phyloP scores from a whole-genome alignment of 2,329 filamentous ascomycete genomes.

The Aspergillus fijiensis region DNA sequence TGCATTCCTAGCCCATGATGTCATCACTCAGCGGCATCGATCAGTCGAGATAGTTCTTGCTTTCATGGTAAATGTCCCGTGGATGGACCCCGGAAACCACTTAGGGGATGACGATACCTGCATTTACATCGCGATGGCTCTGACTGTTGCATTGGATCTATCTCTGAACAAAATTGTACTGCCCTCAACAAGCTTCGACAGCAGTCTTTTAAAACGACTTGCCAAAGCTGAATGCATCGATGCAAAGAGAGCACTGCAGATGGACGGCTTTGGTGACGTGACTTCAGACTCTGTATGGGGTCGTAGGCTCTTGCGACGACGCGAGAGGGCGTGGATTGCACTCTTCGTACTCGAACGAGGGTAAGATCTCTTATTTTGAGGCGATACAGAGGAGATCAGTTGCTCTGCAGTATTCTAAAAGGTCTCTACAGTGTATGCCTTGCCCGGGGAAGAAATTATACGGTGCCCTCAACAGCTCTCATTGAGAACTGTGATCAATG shows the following conservation, averaged over 20 bases:
- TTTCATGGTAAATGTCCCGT: conserved; percentile 74
- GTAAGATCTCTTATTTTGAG: conserved; percentile 29
- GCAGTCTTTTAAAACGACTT: conserved; percentile 50
- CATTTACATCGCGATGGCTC: conserved; percentile 67
- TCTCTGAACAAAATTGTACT: conserved; percentile 69
- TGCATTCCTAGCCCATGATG: conserved; percentile 60
- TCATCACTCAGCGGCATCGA: conserved; percentile 62
- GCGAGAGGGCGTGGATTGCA: conserved; percentile 70
- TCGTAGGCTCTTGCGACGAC: conserved; percentile 59
- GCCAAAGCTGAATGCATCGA: conserved; percentile 68
- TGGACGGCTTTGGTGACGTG: conserved; percentile 67
- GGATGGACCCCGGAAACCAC: conserved; percentile 58
- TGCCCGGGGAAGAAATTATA: conserved; percentile 67
- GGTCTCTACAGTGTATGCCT: conserved; percentile 57
- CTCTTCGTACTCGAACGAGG: conserved; percentile 72
- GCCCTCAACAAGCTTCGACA: conserved; percentile 52
- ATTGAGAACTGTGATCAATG: conserved; percentile 68
- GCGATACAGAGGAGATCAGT: not conserved
- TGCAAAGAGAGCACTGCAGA: conserved; percentile 61
- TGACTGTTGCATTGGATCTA: conserved; percentile 68
- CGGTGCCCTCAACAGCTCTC: conserved; percentile 64
- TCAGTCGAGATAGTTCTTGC: conserved; percentile 73
- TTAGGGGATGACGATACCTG: conserved; percentile 67
- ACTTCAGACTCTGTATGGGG: conserved; percentile 62
- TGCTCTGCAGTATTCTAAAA: not conserved